Conservation (phyloP, 352 stramenopile species). For the Pythium rishiriense region DNA sequence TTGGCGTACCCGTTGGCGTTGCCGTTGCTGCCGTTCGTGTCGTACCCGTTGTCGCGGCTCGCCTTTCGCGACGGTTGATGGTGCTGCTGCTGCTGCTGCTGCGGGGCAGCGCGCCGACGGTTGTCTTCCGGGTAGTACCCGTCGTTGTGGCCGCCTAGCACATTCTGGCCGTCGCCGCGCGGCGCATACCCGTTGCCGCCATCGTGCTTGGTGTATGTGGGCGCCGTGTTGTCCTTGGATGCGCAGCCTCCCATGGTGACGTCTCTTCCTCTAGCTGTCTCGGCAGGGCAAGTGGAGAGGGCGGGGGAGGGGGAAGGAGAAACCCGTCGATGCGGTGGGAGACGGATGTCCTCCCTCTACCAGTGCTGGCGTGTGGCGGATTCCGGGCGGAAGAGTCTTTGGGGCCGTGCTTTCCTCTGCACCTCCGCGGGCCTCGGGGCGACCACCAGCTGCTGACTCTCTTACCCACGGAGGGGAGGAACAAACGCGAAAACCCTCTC, state of each 20-base stretch:
- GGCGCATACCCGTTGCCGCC: background rate
- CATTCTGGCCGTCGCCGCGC: background rate
- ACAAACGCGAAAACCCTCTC: constrained; percentile 4
- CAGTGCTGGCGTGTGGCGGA: constrained; percentile 13
- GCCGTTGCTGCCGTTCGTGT: constrained; percentile 3
- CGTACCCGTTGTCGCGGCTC: constrained; percentile 8
- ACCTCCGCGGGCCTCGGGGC: background rate
- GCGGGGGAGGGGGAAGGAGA: background rate
- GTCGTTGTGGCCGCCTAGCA: constrained; percentile 6
- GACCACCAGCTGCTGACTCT: constrained; percentile 26
- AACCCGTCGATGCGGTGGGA: background rate
- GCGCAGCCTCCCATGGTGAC: constrained; percentile 45
- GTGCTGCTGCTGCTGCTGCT: background rate
- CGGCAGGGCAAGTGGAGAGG: background rate
- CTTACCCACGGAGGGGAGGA: constrained; percentile 1
- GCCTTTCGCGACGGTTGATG: background rate
- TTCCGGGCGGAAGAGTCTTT: constrained; percentile 8
- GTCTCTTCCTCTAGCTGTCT: background rate
- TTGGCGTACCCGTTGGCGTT: constrained; percentile 5
- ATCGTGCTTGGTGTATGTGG: constrained; percentile 11
- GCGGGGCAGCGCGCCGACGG: background rate
- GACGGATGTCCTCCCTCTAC: constrained; percentile 8
- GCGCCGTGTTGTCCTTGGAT: constrained; percentile 34
- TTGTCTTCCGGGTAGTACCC: constrained; percentile 2
- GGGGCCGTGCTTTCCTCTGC: constrained; percentile 3